These are phyloP conservation scores for Hemisphaericaspora lyxosophila DNA, from an alignment of 1,139 yeast species.

Conservation along the genomic window DNA sequence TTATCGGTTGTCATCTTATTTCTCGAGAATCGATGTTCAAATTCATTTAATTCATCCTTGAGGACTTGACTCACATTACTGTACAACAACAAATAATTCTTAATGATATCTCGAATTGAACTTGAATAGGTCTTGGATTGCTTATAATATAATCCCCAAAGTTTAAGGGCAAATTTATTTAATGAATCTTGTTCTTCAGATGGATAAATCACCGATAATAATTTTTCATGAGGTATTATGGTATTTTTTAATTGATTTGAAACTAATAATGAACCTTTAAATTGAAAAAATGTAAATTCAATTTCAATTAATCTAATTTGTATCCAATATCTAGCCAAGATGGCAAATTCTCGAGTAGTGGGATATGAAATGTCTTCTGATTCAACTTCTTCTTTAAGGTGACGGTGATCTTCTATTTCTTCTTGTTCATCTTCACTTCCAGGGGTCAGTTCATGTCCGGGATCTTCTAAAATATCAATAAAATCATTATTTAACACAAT, in stretches of 20 bases:
- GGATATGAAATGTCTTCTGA: conserved; percentile 11
- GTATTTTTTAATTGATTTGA: conserved; percentile 29
- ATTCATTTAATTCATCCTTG: conserved; percentile 11
- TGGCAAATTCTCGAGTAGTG: conserved; percentile 18
- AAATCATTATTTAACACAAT: conserved; percentile 28
- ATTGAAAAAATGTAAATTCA: conserved; percentile 32
- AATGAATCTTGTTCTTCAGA: conserved; percentile 16
- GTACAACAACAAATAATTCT: conserved; percentile 23
- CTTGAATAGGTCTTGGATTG: conserved; percentile 16
- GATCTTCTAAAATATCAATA: conserved; percentile 22
- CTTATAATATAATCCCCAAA: conserved; percentile 30
- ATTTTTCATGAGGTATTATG: conserved; percentile 26
- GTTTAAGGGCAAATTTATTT: conserved; percentile 14
- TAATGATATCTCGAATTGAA: conserved; percentile 19
- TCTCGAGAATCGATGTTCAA: conserved; percentile 1
- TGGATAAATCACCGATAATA: conserved; percentile 19
- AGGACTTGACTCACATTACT: conserved; percentile 17
- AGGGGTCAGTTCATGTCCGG: conserved; percentile 7
- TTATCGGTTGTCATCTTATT: background rate
- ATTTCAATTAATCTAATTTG: conserved; percentile 30
- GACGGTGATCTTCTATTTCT: too few species aligned
- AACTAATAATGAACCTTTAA: conserved; percentile 30
- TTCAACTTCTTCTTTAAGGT: conserved; percentile 11
- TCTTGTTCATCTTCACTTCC: conserved; percentile 5
- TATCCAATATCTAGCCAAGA: conserved; percentile 29